A percentile compares a stretch with the other conserved stretches of the same genome.
Evolutionary conservation across 768 basidiomycete genomes (phyloP).

Genomic region (Tricholoma furcatifolium): DNA sequence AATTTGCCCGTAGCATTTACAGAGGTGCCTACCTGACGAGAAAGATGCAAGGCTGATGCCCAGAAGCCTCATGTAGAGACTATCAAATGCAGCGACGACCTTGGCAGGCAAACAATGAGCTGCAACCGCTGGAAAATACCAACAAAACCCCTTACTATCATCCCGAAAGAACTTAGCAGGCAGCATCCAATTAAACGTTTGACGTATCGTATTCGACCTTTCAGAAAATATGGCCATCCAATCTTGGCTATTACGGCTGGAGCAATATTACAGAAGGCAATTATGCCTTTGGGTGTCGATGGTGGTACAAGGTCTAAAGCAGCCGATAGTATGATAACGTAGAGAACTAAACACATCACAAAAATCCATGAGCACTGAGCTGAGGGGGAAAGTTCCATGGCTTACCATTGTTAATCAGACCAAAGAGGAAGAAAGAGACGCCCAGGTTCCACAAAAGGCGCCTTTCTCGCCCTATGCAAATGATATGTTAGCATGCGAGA

Average conservation of each 20-base stretch:
- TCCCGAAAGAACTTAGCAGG: slow-evolving; percentile 72
- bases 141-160: slow-evolving; percentile 62
- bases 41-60: slow-evolving; percentile 84
- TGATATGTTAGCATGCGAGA: not conserved
- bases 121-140: not conserved
- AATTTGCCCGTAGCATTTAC: not conserved
- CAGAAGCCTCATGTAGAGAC: slow-evolving; percentile 65
- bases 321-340: slow-evolving; percentile 95
- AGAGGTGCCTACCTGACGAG: slow-evolving; percentile 60
- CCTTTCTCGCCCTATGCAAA: slow-evolving; percentile 12
- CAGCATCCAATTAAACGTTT: slow-evolving; percentile 77
- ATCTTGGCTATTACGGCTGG: slow-evolving; percentile 86
- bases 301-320: slow-evolving; percentile 93
- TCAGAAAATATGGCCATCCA: slow-evolving; percentile 88
- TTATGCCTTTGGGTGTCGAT: slow-evolving; percentile 90
- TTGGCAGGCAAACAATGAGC: slow-evolving; percentile 24
- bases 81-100: slow-evolving; percentile 77
- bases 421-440: slow-evolving; percentile 86
- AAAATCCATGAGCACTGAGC: not conserved
- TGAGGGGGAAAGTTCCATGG: slow-evolving; percentile 1
- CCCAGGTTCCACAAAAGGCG: slow-evolving; percentile 38
- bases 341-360: slow-evolving; percentile 58
- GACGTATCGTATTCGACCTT: slow-evolving; percentile 81
- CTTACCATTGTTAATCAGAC: slow-evolving; percentile 87
- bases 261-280: slow-evolving; percentile 93